These are phyloP conservation scores for Raphanus sativus DNA, from an alignment of 345 rosid species.

Conservation along the genomic window DNA sequence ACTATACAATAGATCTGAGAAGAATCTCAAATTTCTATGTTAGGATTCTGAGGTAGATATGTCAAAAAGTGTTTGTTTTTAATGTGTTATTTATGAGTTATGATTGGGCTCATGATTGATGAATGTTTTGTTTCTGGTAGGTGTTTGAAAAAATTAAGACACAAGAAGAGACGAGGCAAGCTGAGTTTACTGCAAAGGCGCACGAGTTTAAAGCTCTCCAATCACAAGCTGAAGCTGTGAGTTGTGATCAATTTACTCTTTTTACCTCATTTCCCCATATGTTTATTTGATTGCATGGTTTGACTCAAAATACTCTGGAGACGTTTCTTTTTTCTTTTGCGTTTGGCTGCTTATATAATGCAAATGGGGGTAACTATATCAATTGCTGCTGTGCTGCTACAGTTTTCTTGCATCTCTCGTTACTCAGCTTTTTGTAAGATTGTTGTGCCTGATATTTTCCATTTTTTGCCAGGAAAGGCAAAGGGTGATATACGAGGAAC, in stretches of 20 bases:
- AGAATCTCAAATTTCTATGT: background rate
- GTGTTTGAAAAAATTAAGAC: conserved; percentile 75
- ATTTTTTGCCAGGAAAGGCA: conserved; percentile 73
- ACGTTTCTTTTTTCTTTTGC: background rate
- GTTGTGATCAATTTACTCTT: conserved; percentile 14
- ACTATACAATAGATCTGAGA: background rate
- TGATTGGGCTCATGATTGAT: conserved; percentile 14
- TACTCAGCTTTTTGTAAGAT: background rate
- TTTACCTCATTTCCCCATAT: background rate
- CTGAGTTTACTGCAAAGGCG: conserved; percentile 60
- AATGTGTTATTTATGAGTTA: background rate
- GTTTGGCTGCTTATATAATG: background rate
- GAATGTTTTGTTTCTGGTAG: conserved; percentile 39
- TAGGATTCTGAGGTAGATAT: background rate
- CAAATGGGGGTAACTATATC: too few species aligned
- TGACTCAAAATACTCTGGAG: background rate
- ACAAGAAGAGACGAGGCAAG: conserved; percentile 78
- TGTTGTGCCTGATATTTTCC: conserved; percentile 14
- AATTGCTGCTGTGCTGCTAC: background rate
- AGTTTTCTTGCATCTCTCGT: conserved; percentile 4
- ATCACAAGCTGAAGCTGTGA: conserved; percentile 91
- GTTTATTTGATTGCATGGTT: background rate
- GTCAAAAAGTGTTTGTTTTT: background rate
- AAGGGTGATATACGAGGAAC: conserved; percentile 85
- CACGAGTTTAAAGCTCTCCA: conserved; percentile 83